phyloP scores from a whole-genome alignment of 2,329 filamentous ascomycete genomes.

The Fusarium praegraminearum region DNA sequence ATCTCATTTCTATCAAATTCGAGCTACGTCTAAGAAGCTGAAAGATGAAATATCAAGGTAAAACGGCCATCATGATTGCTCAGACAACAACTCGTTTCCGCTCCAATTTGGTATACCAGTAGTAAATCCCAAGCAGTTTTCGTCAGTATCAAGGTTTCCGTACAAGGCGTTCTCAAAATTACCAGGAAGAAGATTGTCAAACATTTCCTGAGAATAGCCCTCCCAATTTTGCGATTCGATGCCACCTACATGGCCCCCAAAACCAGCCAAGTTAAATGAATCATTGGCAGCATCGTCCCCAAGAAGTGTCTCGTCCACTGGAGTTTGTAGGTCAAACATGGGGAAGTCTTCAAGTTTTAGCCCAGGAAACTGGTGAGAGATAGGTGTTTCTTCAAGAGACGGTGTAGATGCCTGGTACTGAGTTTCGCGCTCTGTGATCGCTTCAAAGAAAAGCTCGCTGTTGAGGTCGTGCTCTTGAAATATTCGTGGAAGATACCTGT shows the following conservation, averaged over 20 bases:
- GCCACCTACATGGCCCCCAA: neutral
- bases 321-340: neutral
- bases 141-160: neutral
- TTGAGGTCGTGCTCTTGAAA: neutral
- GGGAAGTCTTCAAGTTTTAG: accelerated
- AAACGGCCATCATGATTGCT: neutral
- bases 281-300: neutral
- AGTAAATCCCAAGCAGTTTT: neutral
- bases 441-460: accelerated
- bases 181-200: neutral
- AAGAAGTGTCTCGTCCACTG: accelerated
- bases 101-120: neutral
- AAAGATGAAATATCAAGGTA: neutral
- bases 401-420: accelerated
- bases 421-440: accelerated
- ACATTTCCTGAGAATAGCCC: neutral
- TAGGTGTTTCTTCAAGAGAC: accelerated
- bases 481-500: neutral
- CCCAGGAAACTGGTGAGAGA: neutral
- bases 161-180: neutral
- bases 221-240: neutral
- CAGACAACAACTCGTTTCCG: neutral
- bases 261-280: accelerated
- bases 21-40: neutral
- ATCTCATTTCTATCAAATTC: neutral